Base-by-base conservation (phyloP, 805 yeast genomes). In the Pichia manshurica region DNA sequence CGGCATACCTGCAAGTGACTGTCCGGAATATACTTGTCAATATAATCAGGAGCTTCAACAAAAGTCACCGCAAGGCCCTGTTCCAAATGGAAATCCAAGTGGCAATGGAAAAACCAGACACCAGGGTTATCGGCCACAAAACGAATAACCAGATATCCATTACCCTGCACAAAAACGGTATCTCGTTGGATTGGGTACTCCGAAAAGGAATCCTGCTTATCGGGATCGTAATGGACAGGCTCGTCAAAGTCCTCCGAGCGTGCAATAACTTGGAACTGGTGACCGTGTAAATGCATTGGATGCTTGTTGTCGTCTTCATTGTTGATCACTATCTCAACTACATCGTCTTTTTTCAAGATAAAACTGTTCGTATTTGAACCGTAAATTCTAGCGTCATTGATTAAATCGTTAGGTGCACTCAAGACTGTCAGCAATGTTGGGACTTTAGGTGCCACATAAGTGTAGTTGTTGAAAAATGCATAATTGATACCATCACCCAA, bases 211-310 rank as follows among this genome's bases (percentile, higher is more conserved):
- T 68, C 65, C 29, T 68, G 56, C 47, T 60, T 48, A 64, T 70
- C 54, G 50, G 79, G 72, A 17, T 57, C 50, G 57, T 72, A 84
- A n/a, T 83, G 82, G 22, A 67, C 68, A 4, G 79, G 80, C 33
- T 72, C 78, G 34, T 81, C 86, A 29, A 67, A 76, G 48, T 69
- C 73, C 2, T 71, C 76, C 54, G 81, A 81, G 50, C 88, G 86
- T 4, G 84, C 79, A 48, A 90, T 64, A 2, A 82, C 71, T 70
- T 90, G 97, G 82, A 89, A 90, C 41, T 66, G 77, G 64, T 84
- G 91, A 19, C 98, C 98, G 70, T 90, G 98, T 62, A 90, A 70
- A 70, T 90, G 98, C 90, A 90, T 89, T 15, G 98, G 97, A 70
- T 91, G 98, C 57, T 77, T 84, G 59, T 96, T 96, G 9, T 91